Percentiles rank a stretch among this genome's conserved stretches.
Evolutionary conservation across 495 filamentous ascomycete genomes (phyloP).

Genomic region (Ramalina intermedia): DNA sequence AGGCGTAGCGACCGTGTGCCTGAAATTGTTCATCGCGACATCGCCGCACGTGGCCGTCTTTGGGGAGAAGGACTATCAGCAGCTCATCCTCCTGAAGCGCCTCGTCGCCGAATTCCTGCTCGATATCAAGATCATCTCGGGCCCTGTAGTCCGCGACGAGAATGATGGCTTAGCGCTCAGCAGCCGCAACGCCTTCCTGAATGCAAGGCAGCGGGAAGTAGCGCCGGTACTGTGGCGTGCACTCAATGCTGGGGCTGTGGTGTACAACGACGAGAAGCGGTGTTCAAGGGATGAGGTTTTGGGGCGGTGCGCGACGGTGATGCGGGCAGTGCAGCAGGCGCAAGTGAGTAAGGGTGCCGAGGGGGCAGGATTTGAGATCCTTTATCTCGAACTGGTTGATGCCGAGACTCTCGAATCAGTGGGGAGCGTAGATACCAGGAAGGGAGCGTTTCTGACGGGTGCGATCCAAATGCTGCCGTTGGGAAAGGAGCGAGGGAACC

Average conservation of each 20-base stretch:
- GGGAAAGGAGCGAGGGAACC: too few relatives aligned
- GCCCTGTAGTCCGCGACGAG: not conserved
- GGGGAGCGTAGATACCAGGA: not conserved
- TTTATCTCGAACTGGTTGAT: not conserved
- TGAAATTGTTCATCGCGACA: not conserved
- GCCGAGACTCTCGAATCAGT: not conserved
- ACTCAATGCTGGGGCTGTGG: not conserved
- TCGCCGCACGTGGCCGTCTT: not conserved
- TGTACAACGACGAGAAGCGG: not conserved
- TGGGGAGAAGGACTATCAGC: not conserved
- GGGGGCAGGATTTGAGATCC: not conserved
- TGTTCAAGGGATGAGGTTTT: not conserved
- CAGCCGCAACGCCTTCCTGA: not conserved
- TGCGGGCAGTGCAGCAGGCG: not conserved
- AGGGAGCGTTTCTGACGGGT: not conserved
- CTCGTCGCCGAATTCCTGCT: not conserved
- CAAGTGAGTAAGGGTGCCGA: not conserved
- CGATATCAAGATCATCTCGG: not conserved
- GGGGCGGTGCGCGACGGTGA: not conserved
- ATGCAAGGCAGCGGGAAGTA: not conserved
- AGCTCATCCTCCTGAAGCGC: not conserved
- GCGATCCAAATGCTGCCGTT: too few relatives aligned
- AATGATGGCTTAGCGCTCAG: not conserved
- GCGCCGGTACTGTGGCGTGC: not conserved
- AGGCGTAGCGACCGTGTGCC: not conserved